Conservation (phyloP, 495 filamentous ascomycete species). For the Parathielavia appendiculata region DNA sequence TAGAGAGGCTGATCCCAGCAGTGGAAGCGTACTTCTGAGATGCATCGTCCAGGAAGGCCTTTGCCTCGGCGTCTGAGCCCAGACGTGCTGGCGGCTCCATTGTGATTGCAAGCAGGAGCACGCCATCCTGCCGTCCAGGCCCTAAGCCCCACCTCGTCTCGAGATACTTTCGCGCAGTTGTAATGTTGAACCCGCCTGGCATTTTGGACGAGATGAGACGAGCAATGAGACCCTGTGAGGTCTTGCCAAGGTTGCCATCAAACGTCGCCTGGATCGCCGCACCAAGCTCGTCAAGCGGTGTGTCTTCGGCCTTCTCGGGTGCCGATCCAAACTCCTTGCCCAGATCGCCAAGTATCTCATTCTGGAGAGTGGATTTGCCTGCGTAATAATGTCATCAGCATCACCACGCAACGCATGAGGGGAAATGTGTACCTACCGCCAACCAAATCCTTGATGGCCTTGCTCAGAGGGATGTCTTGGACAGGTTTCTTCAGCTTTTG, state of each 20-base stretch:
- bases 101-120: slow-evolving; percentile 80
- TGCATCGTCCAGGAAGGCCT: slow-evolving; percentile 81
- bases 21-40: slow-evolving; percentile 82
- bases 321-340: slow-evolving; percentile 98
- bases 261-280: slow-evolving; percentile 96
- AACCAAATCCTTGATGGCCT: slow-evolving; percentile 98
- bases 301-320: slow-evolving; percentile 98
- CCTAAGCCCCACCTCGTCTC: slow-evolving; percentile 91
- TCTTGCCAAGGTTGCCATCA: slow-evolving; percentile 95
- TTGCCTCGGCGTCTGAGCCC: slow-evolving; percentile 83
- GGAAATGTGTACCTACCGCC: slow-evolving; percentile 60
- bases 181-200: slow-evolving; percentile 99
- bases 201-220: slow-evolving; percentile 97
- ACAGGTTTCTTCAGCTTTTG: slow-evolving; percentile 97
- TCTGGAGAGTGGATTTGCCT: slow-evolving; percentile 98
- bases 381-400: slow-evolving; percentile 13
- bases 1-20: slow-evolving; percentile 79
- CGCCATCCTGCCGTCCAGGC: slow-evolving; percentile 85
- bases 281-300: slow-evolving; percentile 89
- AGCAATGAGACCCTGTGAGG: slow-evolving; percentile 88
- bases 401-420: not conserved
- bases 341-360: slow-evolving; percentile 90
- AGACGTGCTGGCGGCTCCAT: slow-evolving; percentile 87
- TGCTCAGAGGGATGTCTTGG: slow-evolving; percentile 83
- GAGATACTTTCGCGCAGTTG: slow-evolving; percentile 85